Evolutionary conservation across 1,284 basidiomycete genomes (phyloP).

Genomic region (Cystobasidium slooffiae): DNA sequence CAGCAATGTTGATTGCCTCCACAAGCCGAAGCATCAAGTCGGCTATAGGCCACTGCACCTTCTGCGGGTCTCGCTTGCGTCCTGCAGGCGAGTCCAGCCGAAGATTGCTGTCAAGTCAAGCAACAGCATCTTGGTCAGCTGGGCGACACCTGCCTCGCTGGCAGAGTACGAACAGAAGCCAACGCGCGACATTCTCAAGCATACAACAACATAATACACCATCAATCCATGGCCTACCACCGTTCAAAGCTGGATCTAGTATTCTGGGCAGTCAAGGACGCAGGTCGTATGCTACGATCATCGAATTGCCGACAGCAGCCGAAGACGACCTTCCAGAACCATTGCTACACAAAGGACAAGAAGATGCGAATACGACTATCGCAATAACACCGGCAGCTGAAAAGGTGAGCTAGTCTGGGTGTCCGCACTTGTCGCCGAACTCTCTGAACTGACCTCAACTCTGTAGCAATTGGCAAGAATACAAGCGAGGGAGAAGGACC

Average conservation of each 20-base stretch:
- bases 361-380: conserved; percentile 24
- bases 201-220: not conserved
- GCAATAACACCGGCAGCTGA: conserved; percentile 32
- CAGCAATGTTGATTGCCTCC: not conserved
- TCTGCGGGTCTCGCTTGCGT: conserved; percentile 19
- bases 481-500: conserved; percentile 65
- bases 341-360: conserved; percentile 21
- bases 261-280: not conserved
- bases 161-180: conserved; percentile 7
- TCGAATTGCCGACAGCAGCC: conserved; percentile 31
- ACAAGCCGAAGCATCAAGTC: not conserved
- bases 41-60: conserved; percentile 16
- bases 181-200: conserved; percentile 8
- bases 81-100: not conserved
- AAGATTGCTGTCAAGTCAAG: conserved; percentile 8
- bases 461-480: conserved; percentile 70
- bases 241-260: not conserved
- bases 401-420: conserved; percentile 16
- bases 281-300: conserved; percentile 39
- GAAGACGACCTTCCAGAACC: conserved; percentile 44
- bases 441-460: not conserved
- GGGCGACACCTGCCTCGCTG: conserved; percentile 6
- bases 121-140: conserved; percentile 16
- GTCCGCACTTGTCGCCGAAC: not conserved
- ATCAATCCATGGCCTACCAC: not conserved